Evolutionary conservation across 1,139 yeast species (phyloP), one percentile per base, ranked within the genome.

Genomic region (Suhomyces yuchorum): DNA sequence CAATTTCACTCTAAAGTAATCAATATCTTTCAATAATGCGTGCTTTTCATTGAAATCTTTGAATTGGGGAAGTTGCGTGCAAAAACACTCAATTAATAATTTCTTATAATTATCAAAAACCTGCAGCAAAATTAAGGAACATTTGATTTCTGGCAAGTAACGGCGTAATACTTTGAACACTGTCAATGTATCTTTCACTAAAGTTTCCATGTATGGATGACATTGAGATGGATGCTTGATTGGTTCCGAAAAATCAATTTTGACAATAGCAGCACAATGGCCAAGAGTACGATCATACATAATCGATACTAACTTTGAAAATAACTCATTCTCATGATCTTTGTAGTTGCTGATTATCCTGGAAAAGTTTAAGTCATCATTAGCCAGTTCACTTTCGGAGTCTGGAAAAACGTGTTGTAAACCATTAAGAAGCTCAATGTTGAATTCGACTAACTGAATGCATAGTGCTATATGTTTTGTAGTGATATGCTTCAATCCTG

Each of bases 381-480:
- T 32, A 8, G 14, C 19, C 8, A 11, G 15, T 5, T 37, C 42
- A 8, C 14, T 26, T 26, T 37, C 24, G 1, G 24, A 20, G 7
- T 24, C 19, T 5, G 48, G 48, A 51, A 60, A 68, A 9, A 62
- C 51, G 3, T 43, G 42, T 36, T 63, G 63, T 2, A 65, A 46
- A 19, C 44, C 38, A 2, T 51, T 47, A 43, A 73, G 56, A 4
- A 72, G 57, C 1, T 60, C 58, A 11, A 70, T 53, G 67, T 65
- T 56, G 71, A 74, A 65, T 68, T 79, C 66, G 68, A 75, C 58
- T 66, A 79, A 64, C 53, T 87, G 91, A 2, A 85, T 81, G 37
- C 89, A 81, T 35, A 87, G 70, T 0, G 92, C 87, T 49, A 87
- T 65, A 61, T 87, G 90, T 55, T 83, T 84, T 2, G 92, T 86